These are phyloP conservation scores for Talaromyces piceae DNA, from an alignment of 2,329 filamentous ascomycete species.

Conservation along the genomic window DNA sequence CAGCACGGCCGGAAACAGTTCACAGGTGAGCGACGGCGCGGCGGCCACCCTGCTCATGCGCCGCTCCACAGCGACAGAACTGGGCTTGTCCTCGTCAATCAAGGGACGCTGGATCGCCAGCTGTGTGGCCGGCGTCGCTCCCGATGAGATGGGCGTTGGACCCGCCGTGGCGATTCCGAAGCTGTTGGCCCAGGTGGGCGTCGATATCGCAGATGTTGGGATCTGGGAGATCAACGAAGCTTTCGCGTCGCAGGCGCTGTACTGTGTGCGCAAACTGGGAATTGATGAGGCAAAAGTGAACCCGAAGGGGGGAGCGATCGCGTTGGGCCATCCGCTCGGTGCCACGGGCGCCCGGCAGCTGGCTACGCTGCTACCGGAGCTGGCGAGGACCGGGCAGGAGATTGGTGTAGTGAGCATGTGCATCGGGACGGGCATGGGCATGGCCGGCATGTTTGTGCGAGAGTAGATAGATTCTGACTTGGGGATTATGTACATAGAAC, in stretches of 20 bases:
- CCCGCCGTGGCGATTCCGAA: constrained; percentile 81
- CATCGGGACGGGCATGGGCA: constrained; percentile 73
- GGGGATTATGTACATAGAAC: no score
- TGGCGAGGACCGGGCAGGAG: constrained; percentile 60
- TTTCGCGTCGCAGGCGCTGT: constrained; percentile 56
- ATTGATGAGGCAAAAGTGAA: constrained; percentile 67
- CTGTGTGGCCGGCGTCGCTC: constrained; percentile 67
- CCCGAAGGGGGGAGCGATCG: constrained; percentile 87
- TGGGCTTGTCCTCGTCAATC: constrained; percentile 62
- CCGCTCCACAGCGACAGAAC: constrained; percentile 64
- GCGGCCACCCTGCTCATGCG: constrained; percentile 79
- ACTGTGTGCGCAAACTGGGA: constrained; percentile 60
- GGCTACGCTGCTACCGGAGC: constrained; percentile 62
- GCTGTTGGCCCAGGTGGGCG: constrained; percentile 61
- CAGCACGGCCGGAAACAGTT: constrained; percentile 78
- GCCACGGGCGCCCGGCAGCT: constrained; percentile 80
- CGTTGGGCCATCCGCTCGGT: constrained; percentile 46
- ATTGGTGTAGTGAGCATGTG: constrained; percentile 90
- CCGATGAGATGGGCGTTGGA: constrained; percentile 91
- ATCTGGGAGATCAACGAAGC: constrained; percentile 94
- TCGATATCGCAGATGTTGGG: constrained; percentile 62
- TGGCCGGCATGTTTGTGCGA: constrained; percentile 60
- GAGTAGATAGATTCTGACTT: no score
- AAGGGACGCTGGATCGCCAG: constrained; percentile 78
- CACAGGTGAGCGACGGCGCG: constrained; percentile 82